These are phyloP conservation scores for Pichia sp. DNA, from an alignment of 1,139 yeast species.

Conservation along the genomic window DNA sequence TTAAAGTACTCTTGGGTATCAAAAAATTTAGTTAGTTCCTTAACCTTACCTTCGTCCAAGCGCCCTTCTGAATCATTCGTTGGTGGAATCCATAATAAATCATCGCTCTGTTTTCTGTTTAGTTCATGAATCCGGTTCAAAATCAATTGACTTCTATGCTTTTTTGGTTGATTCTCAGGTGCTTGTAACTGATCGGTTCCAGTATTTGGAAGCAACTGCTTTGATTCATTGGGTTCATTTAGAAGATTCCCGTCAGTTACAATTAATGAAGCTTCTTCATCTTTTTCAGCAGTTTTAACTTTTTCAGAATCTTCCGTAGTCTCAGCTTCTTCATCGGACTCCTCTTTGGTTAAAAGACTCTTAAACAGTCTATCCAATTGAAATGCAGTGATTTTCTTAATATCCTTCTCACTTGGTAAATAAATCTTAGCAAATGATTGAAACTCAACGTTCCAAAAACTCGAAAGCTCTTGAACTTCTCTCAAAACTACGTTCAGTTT, in stretches of 20 bases:
- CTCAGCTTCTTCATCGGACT: conserved; percentile 10
- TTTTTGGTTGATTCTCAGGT: neutral
- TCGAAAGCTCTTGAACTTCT: conserved; percentile 72
- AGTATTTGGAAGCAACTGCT: neutral
- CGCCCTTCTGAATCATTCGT: conserved; percentile 3
- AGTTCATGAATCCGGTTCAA: conserved; percentile 20
- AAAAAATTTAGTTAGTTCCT: conserved; percentile 58
- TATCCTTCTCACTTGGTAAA: conserved; percentile 90
- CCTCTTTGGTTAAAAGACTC: conserved; percentile 10
- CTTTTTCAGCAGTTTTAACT: conserved; percentile 5
- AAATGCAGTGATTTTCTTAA: conserved; percentile 81
- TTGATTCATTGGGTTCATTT: neutral
- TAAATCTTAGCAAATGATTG: conserved; percentile 70
- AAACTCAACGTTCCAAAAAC: conserved; percentile 83
- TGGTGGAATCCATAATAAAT: conserved; percentile 6
- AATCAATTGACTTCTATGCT: conserved; percentile 19
- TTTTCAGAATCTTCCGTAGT: conserved; percentile 6
- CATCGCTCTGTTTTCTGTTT: conserved; percentile 12
- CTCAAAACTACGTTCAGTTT: conserved; percentile 63
- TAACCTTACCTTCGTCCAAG: conserved; percentile 37
- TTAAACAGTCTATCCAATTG: conserved; percentile 71
- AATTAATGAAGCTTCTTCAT: conserved; percentile 5
- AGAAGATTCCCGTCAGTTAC: neutral
- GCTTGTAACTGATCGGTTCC: neutral
- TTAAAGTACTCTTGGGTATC: conserved; percentile 81